Percentiles rank a stretch among this genome's conserved stretches.
Evolutionary conservation across 2,329 filamentous ascomycete species (phyloP).

Genomic region (Exophiala sp.): DNA sequence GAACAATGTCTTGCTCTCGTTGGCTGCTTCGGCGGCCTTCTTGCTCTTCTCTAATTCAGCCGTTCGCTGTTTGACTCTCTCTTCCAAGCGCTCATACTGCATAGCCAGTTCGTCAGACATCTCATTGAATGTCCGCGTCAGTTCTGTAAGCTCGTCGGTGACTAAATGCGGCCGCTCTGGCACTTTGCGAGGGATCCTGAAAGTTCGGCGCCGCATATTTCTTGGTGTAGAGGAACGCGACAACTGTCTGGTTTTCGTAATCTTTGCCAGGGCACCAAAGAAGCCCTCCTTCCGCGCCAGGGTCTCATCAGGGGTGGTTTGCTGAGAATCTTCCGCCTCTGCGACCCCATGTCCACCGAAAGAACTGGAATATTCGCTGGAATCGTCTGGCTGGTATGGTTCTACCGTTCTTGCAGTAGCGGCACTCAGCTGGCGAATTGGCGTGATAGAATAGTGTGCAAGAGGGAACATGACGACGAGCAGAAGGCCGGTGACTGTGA

Average conservation of each 20-base stretch:
- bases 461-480: constrained; percentile 70
- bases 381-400: constrained; percentile 42
- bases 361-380: constrained; percentile 40
- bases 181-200: constrained; percentile 83
- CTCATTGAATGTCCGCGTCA: constrained; percentile 82
- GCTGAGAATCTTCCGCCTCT: constrained; percentile 49
- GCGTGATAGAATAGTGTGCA: constrained; percentile 75
- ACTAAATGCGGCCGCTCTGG: constrained; percentile 70
- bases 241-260: constrained; percentile 13
- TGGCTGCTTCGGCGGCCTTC: constrained; percentile 88
- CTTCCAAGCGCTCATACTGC: constrained; percentile 80
- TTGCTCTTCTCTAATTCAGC: constrained; percentile 84
- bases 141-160: constrained; percentile 79
- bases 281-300: constrained; percentile 36
- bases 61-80: constrained; percentile 78
- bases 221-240: constrained; percentile 18
- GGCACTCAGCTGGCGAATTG: constrained; percentile 70
- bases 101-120: constrained; percentile 88
- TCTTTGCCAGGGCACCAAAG: constrained; percentile 19
- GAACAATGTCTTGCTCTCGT: constrained; percentile 95
- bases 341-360: constrained; percentile 30
- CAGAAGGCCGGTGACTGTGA: constrained; percentile 73
- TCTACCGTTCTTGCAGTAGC: constrained; percentile 72
- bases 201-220: constrained; percentile 39
- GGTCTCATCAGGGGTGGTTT: constrained; percentile 40